A percentile compares a stretch with the other conserved stretches of the same genome.
Conservation (phyloP, 805 yeast genomes). For the Teunomyces cretensis region DNA sequence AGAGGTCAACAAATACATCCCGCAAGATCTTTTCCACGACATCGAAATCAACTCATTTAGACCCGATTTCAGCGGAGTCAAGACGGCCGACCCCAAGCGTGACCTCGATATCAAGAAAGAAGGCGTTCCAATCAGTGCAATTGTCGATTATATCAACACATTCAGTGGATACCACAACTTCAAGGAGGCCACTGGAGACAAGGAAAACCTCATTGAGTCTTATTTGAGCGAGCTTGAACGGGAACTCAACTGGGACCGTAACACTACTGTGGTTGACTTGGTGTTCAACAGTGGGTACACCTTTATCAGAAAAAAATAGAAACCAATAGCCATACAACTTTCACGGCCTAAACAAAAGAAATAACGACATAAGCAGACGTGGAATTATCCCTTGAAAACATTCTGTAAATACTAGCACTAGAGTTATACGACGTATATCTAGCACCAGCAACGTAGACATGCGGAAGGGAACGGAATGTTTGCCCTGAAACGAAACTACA, state of each 20-base stretch:
- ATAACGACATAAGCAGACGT: too few species aligned
- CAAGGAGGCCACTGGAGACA: constrained; percentile 36
- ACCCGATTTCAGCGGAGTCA: constrained; percentile 15
- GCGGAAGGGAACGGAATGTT: too few species aligned
- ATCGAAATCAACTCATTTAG: constrained; percentile 25
- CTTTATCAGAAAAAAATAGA: constrained; percentile 37
- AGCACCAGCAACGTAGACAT: too few species aligned
- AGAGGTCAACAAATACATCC: constrained; percentile 42
- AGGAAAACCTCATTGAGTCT: constrained; percentile 34
- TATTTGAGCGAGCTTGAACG: constrained; percentile 32
- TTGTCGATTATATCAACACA: constrained; percentile 57
- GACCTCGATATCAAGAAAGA: constrained; percentile 28
- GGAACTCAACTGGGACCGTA: constrained; percentile 46
- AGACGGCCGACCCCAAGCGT: constrained; percentile 19
- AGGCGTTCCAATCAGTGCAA: constrained; percentile 45
- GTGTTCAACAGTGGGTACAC: constrained; percentile 55
- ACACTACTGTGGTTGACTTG: constrained; percentile 38
- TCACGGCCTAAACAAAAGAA: too few species aligned
- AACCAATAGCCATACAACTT: too few species aligned
- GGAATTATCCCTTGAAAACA: too few species aligned
- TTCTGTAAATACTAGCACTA: too few species aligned
- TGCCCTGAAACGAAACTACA: too few species aligned
- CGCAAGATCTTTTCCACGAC: constrained; percentile 42
- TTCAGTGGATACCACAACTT: constrained; percentile 70
- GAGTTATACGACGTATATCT: too few species aligned